These are phyloP conservation scores for Rhododendron griersonianum DNA, from an alignment of 148 eudicot species.

Conservation along the genomic window DNA sequence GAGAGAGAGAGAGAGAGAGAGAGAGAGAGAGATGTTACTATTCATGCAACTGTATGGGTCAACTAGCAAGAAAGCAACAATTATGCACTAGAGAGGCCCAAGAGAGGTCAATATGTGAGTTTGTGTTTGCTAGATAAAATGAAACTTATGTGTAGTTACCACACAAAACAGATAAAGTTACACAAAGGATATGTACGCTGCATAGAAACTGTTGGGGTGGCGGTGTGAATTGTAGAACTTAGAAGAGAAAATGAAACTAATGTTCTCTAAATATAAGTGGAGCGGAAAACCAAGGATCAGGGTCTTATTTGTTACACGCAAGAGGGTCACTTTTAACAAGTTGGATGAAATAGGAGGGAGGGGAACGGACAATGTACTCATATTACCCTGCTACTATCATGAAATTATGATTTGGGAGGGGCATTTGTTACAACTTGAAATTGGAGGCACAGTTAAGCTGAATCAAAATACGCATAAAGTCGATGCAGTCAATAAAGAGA, in stretches of 20 bases:
- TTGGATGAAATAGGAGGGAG: background rate
- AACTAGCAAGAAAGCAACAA: background rate
- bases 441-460: background rate
- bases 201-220: background rate
- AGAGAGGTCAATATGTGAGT: background rate
- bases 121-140: background rate
- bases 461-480: conserved; percentile 11
- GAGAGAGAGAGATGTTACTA: background rate
- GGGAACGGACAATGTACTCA: background rate
- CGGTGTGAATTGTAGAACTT: background rate
- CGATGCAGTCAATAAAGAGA: background rate
- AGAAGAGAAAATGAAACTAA: background rate
- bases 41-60: background rate
- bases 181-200: background rate
- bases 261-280: background rate
- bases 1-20: background rate
- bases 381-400: background rate
- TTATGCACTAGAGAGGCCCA: background rate
- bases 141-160: background rate
- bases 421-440: background rate
- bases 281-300: background rate
- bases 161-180: background rate
- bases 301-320: background rate
- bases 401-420: background rate
- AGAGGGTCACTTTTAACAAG: background rate